phyloP scores from a whole-genome alignment of 1,284 basidiomycete species.

The Melampsora americana region DNA sequence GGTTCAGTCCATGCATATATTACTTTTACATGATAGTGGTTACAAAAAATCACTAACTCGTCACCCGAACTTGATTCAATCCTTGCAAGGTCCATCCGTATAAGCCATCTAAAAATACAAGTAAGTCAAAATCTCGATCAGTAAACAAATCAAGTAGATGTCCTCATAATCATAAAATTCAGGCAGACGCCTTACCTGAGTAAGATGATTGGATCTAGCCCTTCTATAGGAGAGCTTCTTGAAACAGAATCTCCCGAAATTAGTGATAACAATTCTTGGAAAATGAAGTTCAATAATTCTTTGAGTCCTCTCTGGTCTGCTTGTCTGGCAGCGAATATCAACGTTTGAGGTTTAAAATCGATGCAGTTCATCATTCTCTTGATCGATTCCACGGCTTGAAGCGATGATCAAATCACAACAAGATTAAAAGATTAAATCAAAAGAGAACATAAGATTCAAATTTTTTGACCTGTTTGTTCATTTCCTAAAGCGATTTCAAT shows the following conservation, averaged over 20 bases:
- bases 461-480: conserved; percentile 21
- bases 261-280: conserved; percentile 27
- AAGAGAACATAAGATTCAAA: not conserved
- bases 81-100: not conserved
- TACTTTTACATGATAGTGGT: no score
- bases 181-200: conserved; percentile 15
- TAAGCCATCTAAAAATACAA: not conserved
- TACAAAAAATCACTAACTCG: not conserved
- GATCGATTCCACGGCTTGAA: conserved; percentile 30
- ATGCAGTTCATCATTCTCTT: conserved; percentile 36
- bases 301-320: conserved; percentile 36
- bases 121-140: not conserved
- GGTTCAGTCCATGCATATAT: not conserved
- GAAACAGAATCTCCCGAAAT: conserved; percentile 9
- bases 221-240: conserved; percentile 27
- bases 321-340: conserved; percentile 37
- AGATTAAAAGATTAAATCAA: not conserved
- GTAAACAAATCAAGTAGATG: not conserved
- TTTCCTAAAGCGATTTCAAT: conserved; percentile 42
- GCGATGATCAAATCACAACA: not conserved
- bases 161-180: not conserved
- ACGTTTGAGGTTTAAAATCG: conserved; percentile 43
- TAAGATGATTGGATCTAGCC: conserved; percentile 32
- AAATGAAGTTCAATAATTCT: conserved; percentile 23
- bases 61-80: not conserved